Evolutionary conservation across 1,284 basidiomycete genomes (phyloP).

Genomic region (Fereydounia khargensis): DNA sequence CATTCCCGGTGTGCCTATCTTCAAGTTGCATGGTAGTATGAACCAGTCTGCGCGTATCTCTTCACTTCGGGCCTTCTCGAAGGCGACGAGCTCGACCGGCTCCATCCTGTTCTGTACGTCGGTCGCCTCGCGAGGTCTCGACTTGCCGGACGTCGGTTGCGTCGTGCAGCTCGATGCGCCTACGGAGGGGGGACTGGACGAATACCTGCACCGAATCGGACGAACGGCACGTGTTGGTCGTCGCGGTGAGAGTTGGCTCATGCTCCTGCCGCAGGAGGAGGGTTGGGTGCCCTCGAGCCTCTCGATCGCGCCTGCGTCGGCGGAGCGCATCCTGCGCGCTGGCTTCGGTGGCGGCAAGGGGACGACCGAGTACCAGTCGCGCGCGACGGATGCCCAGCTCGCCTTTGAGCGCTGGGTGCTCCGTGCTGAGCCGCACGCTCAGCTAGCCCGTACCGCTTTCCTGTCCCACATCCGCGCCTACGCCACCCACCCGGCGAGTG

Average conservation of each 20-base stretch:
- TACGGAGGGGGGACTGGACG: conserved; percentile 91
- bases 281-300: conserved; percentile 67
- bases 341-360: conserved; percentile 72
- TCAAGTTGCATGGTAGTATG: conserved; percentile 91
- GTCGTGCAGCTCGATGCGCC: conserved; percentile 96
- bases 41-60: conserved; percentile 76
- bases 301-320: conserved; percentile 13
- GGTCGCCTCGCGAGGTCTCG: conserved; percentile 95
- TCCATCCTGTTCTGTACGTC: conserved; percentile 89
- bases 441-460: conserved; percentile 80
- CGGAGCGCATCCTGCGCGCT: conserved; percentile 53
- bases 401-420: conserved; percentile 94
- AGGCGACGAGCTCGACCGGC: conserved; percentile 2
- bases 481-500: conserved; percentile 90
- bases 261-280: conserved; percentile 79
- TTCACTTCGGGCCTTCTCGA: conserved; percentile 77
- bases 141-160: conserved; percentile 87
- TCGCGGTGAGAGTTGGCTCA: conserved; percentile 84
- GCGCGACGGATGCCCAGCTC: conserved; percentile 94
- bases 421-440: conserved; percentile 70
- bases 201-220: conserved; percentile 95
- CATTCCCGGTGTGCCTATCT: conserved; percentile 73
- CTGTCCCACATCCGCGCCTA: conserved; percentile 92
- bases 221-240: conserved; percentile 92
- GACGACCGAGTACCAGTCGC: conserved; percentile 71